Evolutionary conservation across 257 asterid species (phyloP).

Genomic region (Petrea volubilis): DNA sequence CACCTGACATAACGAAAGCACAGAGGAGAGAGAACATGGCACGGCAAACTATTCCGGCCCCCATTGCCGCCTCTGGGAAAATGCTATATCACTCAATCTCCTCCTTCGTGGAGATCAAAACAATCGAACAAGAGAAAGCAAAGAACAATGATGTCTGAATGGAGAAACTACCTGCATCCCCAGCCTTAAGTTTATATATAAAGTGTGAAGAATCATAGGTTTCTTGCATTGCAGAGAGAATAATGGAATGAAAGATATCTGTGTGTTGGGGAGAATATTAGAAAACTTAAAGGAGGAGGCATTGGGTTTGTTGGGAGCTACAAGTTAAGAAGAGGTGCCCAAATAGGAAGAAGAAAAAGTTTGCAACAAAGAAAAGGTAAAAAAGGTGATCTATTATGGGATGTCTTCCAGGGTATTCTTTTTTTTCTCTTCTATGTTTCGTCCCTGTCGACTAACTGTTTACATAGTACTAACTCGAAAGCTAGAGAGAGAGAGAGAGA

Average conservation of each 20-base stretch:
- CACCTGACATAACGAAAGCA: slow-evolving; percentile 59
- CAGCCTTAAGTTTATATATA: slow-evolving; percentile 43
- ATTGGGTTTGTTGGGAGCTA: slow-evolving; percentile 54
- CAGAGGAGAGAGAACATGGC: slow-evolving; percentile 45
- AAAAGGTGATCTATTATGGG: slow-evolving; percentile 28
- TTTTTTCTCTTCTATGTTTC: slow-evolving; percentile 24
- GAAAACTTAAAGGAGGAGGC: slow-evolving; percentile 78
- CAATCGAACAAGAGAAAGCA: slow-evolving; percentile 8
- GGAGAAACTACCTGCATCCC: slow-evolving; percentile 39
- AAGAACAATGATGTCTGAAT: slow-evolving; percentile 27
- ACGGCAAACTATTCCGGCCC: slow-evolving; percentile 27
- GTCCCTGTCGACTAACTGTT: slow-evolving; percentile 34
- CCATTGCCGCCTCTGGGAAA: slow-evolving; percentile 28
- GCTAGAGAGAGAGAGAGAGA: too few relatives aligned
- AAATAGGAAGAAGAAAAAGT: slow-evolving; percentile 42
- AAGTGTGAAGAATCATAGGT: slow-evolving; percentile 71
- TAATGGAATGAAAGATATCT: slow-evolving; percentile 38
- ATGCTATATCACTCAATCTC: background rate
- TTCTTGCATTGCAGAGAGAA: slow-evolving; percentile 71
- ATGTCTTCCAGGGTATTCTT: slow-evolving; percentile 15
- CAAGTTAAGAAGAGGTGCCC: slow-evolving; percentile 71
- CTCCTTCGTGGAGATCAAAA: background rate
- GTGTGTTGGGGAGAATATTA: slow-evolving; percentile 74
- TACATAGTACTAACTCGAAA: slow-evolving; percentile 45
- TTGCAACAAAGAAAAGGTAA: slow-evolving; percentile 34